These are phyloP conservation scores for Pichiaceae sp. DNA, from an alignment of 1,139 yeast genomes.

Conservation along the genomic window DNA sequence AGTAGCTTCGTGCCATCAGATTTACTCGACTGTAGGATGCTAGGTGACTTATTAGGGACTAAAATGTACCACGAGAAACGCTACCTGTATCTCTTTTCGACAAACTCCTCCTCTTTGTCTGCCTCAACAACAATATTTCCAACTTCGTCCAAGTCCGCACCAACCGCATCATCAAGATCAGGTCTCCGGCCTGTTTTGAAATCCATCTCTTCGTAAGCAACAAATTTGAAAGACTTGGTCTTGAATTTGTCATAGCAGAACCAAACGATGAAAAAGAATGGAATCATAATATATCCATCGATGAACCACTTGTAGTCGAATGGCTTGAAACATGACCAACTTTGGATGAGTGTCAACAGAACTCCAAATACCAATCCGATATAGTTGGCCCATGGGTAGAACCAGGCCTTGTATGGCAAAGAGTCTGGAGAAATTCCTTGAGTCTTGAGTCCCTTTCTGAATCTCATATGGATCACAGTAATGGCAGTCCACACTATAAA, in stretches of 20 bases:
- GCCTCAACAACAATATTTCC: too few species aligned
- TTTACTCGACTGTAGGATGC: too few species aligned
- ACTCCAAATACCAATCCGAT: constrained; percentile 43
- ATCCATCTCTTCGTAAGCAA: constrained; percentile 37
- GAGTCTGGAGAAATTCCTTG: constrained; percentile 40
- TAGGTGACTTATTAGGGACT: too few species aligned
- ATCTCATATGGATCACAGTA: constrained; percentile 37
- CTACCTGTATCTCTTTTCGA: too few species aligned
- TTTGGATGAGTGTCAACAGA: constrained; percentile 55
- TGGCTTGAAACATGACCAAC: constrained; percentile 60
- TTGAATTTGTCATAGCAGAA: constrained; percentile 28
- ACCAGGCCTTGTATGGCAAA: constrained; percentile 44
- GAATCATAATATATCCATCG: constrained; percentile 57
- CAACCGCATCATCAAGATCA: constrained; percentile 20
- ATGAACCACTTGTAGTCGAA: constrained; percentile 53
- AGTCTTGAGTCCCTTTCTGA: constrained; percentile 39
- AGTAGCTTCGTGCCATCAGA: too few species aligned
- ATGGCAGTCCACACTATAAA: constrained; percentile 46
- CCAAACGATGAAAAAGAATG: constrained; percentile 42
- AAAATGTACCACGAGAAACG: too few species aligned
- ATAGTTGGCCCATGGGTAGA: constrained; percentile 46
- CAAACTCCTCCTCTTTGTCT: too few species aligned
- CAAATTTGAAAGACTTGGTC: constrained; percentile 23
- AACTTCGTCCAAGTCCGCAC: constrained; percentile 13
- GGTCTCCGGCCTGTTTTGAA: constrained; percentile 36